Conservation (phyloP, 371 early-diverging fungal genomes). For the Blastocladiella emersonii region DNA sequence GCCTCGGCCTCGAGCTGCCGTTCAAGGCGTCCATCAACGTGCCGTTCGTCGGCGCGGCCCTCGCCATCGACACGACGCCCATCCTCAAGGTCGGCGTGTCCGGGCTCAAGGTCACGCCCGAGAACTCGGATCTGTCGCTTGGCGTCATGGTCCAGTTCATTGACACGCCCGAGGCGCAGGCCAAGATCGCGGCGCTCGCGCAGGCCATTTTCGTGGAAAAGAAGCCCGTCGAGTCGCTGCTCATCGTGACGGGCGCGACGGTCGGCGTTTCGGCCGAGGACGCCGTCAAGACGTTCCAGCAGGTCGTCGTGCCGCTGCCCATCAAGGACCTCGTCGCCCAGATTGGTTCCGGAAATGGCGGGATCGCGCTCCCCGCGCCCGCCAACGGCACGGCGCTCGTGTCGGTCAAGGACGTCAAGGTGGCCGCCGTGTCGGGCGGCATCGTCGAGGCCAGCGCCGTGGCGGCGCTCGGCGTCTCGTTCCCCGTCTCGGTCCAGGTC, state of each 20-base stretch:
- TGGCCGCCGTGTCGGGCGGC: background rate
- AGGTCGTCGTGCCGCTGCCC: background rate
- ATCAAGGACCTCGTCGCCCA: background rate
- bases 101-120: too few species aligned
- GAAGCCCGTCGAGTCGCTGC: background rate
- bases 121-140: too few species aligned
- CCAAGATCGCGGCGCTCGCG: too few species aligned
- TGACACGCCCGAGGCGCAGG: too few species aligned
- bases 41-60: too few species aligned
- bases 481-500: background rate
- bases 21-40: too few species aligned
- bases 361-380: background rate
- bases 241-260: too few species aligned
- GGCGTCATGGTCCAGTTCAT: too few species aligned
- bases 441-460: background rate
- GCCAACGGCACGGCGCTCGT: background rate
- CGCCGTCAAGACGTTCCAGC: too few species aligned
- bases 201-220: background rate
- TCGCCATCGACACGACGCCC: too few species aligned
- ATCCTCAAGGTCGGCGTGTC: background rate
- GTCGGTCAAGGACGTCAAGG: background rate
- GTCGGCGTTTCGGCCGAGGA: too few species aligned
- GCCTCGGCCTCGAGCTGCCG: too few species aligned
- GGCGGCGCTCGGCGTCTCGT: background rate
- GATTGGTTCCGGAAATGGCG: background rate